Evolutionary conservation across 2,329 filamentous ascomycete genomes (phyloP).

Genomic region (Aspergillus eucalypticola): DNA sequence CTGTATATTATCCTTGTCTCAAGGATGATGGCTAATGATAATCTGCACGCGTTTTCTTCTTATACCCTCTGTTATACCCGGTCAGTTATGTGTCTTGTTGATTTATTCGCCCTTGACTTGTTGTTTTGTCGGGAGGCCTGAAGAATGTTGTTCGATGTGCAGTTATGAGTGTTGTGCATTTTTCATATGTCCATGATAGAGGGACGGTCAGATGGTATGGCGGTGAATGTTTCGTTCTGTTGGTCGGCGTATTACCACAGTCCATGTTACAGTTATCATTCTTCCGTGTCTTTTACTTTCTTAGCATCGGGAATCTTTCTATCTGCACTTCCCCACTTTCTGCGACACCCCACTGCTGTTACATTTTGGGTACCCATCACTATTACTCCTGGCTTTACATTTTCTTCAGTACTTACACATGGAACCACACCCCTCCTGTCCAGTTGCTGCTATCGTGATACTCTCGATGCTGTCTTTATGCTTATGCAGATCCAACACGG

Average conservation of each 20-base stretch:
- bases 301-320: neutral
- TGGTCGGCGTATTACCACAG: constrained; percentile 6
- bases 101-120: constrained; percentile 12
- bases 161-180: constrained; percentile 20
- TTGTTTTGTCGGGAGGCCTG: constrained; percentile 12
- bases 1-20: constrained; percentile 19
- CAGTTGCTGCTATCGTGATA: constrained; percentile 12
- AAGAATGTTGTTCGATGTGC: constrained; percentile 11
- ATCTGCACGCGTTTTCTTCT: constrained; percentile 31
- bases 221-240: constrained; percentile 8
- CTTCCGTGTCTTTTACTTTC: neutral
- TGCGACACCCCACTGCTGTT: neutral
- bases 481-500: constrained; percentile 15
- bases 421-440: constrained; percentile 7
- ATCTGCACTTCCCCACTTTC: neutral
- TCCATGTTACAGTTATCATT: constrained; percentile 2
- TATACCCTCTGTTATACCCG: constrained; percentile 42
- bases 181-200: constrained; percentile 24
- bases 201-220: constrained; percentile 20
- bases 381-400: neutral
- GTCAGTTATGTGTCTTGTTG: constrained; percentile 22
- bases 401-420: no score
- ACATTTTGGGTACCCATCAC: neutral
- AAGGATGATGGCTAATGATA: constrained; percentile 31
- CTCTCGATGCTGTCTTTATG: constrained; percentile 9